Evolutionary conservation across 2,329 filamentous ascomycete genomes (phyloP).

Genomic region (Phialemoniopsis sp.): DNA sequence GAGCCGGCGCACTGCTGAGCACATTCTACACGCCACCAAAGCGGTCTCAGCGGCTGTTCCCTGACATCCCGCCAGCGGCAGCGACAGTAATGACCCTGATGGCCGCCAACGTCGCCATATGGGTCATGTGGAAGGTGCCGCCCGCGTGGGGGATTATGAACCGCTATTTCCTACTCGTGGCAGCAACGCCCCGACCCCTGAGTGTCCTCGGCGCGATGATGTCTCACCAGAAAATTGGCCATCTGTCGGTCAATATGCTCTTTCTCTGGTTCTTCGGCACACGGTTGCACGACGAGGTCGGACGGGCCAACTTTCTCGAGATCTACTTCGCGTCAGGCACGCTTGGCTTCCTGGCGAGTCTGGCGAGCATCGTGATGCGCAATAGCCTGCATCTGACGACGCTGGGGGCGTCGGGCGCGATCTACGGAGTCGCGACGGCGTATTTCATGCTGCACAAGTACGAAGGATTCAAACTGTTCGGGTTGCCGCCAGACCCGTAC

Average conservation of each 20-base stretch:
- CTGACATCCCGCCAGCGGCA: conserved; percentile 55
- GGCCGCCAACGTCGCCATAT: conserved; percentile 53
- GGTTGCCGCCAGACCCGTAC: conserved; percentile 49
- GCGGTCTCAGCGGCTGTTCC: conserved; percentile 46
- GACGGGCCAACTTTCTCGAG: conserved; percentile 64
- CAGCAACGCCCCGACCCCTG: conserved; percentile 60
- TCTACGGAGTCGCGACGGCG: conserved; percentile 57
- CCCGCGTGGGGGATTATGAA: conserved; percentile 64
- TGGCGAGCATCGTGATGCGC: conserved; percentile 44
- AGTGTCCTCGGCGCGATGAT: conserved; percentile 62
- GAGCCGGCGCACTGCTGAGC: conserved; percentile 36
- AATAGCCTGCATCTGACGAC: conserved; percentile 44
- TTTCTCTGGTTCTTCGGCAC: conserved; percentile 64
- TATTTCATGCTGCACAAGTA: conserved; percentile 57
- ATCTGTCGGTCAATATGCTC: conserved; percentile 62
- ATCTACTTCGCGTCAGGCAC: conserved; percentile 58
- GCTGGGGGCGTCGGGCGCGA: conserved; percentile 63
- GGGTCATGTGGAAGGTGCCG: conserved; percentile 57
- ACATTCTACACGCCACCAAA: conserved; percentile 46
- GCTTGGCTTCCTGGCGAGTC: conserved; percentile 53
- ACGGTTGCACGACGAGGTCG: conserved; percentile 65
- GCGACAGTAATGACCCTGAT: conserved; percentile 63
- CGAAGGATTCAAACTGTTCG: conserved; percentile 54
- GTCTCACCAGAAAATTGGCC: conserved; percentile 60
- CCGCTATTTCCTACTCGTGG: conserved; percentile 60